Evolutionary conservation across 177 flowering plant genomes (phyloP), one percentile per base, ranked within the genome.

Genomic region (Vitis hybrid): DNA sequence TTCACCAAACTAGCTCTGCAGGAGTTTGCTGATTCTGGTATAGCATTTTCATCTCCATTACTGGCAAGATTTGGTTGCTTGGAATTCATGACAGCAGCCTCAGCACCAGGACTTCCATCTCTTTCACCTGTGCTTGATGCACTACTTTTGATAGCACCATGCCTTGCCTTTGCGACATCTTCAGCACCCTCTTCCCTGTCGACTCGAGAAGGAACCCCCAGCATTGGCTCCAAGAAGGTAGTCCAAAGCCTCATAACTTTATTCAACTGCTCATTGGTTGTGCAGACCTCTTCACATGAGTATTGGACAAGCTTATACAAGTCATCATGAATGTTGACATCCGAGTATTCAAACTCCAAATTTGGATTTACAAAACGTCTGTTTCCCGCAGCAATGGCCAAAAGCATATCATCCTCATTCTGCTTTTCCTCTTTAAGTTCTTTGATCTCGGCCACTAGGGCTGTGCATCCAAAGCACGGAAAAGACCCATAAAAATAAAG

Each of bases 211-310:
- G 89, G 86, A 83, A 87, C 74, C 26, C 97, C 94, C 69, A 93
- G 77, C 81, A 95, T 77, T 18, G 91, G 90, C 79, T 93, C 98
- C 74, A 95, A 50, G 64, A 95, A 91, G 32, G 87, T 79, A 57
- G 91, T 89, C 96, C 97, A 95, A 18, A 93, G 80, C 81, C 82
- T 86, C 91, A 89, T 85, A 54, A 88, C 92, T 78, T 89, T 93
- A 78, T 84, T 86, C 51, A 83, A 48, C 74, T 90, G 97, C 60
- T 94, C 98, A 76, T 80, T 80, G 7, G 82, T 74, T 26, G 98
- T 75, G 84, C 91, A 90, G 64, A 88, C 76, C 78, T 93, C 96
- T 66, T 81, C 83, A 75, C 94, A 89, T 19, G 98, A 90, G 81
- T 86, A 93, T 58, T 86, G 86, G 56, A 93, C 79, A 56, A 95